Evolutionary conservation across 176 grass and related monocot genomes (phyloP), one percentile per base, ranked within the genome.

Genomic region (Triticum dicoccoides): DNA sequence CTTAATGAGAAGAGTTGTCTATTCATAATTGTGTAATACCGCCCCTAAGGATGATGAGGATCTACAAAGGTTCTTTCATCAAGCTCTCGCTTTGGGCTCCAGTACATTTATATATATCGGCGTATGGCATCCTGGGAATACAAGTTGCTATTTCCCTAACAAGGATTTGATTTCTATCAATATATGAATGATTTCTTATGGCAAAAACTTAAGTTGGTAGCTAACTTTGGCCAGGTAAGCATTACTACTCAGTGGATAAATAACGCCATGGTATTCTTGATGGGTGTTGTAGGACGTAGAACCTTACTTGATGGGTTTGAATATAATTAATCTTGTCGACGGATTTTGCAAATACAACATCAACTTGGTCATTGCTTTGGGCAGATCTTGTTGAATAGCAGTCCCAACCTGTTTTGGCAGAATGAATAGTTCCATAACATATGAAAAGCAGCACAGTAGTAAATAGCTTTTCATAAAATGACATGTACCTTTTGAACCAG

Each of bases 261-360:
- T 67, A 67, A n/a, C 34, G 41, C 27, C 41, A 21, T 10, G 7
- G 23, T 45, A 65, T 80, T 80, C 5, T 65, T 29, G 17, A 80
- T 24, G 34, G 20, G 20, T 49, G 38, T 5, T 39, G 56, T 59
- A 34, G 54, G 42, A 80, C 34, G 39, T 27, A 76, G 65, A 73
- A 73, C 30, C 86, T 95, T 88, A 98, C 96, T 93, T 97, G 83
- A 99, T 99, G 18, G 97, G 92, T 90, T 99, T 99, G 83, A 99
- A 99, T 78, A 97, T 88, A 84, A 99, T 99, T 91, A 97, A 85
- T 47, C 97, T 87, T 23, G 94, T 99, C 56, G 97, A 97, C 32
- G 85, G 92, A 80, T 99, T 99, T 91, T 97, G 94, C 80, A 99
- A 88, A 93, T 99, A 99, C 76, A 99, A 75, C 83, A 87, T 99